A percentile compares a stretch with the other conserved stretches of the same genome.
phyloP scores from a whole-genome alignment of 2,329 filamentous ascomycete genomes.

The Epichloe festucae region DNA sequence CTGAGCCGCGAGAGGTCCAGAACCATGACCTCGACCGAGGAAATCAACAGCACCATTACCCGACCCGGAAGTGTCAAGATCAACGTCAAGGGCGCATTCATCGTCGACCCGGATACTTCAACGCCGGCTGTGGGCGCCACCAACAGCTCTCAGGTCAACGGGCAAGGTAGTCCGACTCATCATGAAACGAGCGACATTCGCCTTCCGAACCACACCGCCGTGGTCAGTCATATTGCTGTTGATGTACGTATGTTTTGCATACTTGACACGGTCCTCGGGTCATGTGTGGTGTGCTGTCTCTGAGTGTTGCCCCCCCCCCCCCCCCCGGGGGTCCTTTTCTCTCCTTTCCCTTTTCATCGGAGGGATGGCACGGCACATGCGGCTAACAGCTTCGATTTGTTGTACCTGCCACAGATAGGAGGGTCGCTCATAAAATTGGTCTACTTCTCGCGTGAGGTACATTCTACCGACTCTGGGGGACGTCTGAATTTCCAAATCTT shows the following conservation, averaged over 20 bases:
- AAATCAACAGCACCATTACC: conserved; percentile 45
- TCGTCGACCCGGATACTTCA: conserved; percentile 67
- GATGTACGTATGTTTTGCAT: conserved; percentile 51
- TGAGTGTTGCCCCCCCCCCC: no score
- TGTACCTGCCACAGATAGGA: conserved; percentile 54
- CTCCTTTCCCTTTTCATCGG: not conserved
- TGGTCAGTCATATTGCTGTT: conserved; percentile 92
- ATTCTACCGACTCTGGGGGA: conserved; percentile 63
- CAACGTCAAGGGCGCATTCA: conserved; percentile 93
- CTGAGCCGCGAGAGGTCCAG: conserved; percentile 7
- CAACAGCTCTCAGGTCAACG: conserved; percentile 20
- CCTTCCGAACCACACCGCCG: conserved; percentile 86
- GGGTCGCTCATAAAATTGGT: conserved; percentile 93
- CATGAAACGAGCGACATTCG: conserved; percentile 83
- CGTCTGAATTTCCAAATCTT: conserved; percentile 92
- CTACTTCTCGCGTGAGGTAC: conserved; percentile 84
- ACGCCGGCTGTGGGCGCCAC: conserved; percentile 31
- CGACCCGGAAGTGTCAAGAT: conserved; percentile 70
- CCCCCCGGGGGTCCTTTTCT: not conserved
- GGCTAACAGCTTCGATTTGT: not conserved
- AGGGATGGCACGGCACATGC: not conserved
- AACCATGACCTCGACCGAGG: conserved; percentile 36
- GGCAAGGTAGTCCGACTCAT: conserved; percentile 34
- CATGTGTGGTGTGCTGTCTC: no score
- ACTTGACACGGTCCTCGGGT: not conserved